A percentile compares a stretch with the other conserved stretches of the same genome.
Evolutionary conservation across 2,329 filamentous ascomycete species (phyloP).

Genomic region (Trichophyton schoenleinii): DNA sequence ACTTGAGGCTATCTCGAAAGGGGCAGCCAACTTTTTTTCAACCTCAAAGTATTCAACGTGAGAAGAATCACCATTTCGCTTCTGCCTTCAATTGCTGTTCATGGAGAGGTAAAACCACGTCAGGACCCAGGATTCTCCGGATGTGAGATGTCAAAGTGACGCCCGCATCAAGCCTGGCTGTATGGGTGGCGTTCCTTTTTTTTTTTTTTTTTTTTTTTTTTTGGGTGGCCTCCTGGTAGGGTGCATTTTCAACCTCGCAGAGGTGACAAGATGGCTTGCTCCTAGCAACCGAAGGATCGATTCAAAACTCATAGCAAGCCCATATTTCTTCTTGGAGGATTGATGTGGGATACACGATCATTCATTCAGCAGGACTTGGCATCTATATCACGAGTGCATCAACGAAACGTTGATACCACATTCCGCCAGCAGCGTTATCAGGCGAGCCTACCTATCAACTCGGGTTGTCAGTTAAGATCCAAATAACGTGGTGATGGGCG

Average conservation of each 20-base stretch:
- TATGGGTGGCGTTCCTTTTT: too few species aligned
- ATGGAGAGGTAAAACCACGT: background rate
- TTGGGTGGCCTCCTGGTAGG: background rate
- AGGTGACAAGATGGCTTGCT: background rate
- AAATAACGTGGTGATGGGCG: background rate
- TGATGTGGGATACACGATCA: background rate
- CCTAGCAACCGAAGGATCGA: background rate
- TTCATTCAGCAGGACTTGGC: background rate
- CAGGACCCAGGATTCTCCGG: background rate
- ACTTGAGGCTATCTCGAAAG: background rate
- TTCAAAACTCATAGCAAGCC: background rate
- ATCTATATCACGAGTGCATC: background rate
- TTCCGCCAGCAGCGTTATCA: background rate
- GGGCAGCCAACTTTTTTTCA: background rate
- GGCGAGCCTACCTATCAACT: background rate
- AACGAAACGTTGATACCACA: background rate
- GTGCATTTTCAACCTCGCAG: background rate
- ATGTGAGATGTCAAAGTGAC: background rate
- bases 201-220: background rate
- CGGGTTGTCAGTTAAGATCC: background rate
- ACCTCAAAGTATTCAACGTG: background rate
- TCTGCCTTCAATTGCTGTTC: background rate
- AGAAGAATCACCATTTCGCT: background rate
- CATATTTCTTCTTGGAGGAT: background rate
- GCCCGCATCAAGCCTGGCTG: background rate